phyloP scores from a whole-genome alignment of 2,329 filamentous ascomycete species.

The Chaetomiaceae sp. region DNA sequence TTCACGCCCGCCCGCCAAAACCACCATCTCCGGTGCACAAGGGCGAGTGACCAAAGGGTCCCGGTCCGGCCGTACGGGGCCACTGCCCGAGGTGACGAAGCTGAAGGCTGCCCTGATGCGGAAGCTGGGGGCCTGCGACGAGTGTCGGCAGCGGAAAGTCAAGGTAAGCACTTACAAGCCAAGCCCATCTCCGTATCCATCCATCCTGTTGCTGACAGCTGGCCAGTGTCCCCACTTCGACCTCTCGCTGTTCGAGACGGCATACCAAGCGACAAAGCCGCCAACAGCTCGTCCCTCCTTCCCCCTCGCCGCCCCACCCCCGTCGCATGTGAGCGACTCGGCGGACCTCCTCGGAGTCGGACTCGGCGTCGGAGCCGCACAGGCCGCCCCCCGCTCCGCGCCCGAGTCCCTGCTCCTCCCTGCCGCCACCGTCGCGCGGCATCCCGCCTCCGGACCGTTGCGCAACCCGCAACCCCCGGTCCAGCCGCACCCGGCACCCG shows the following conservation, averaged over 20 bases:
- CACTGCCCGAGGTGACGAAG: slow-evolving; percentile 12
- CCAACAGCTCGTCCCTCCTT: no score
- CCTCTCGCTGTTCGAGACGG: slow-evolving; percentile 14
- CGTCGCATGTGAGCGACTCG: neutral
- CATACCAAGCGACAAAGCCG: slow-evolving; percentile 13
- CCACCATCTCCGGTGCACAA: slow-evolving; percentile 12
- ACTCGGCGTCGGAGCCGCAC: neutral
- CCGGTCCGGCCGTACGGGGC: slow-evolving; percentile 15
- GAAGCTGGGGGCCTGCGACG: slow-evolving; percentile 22
- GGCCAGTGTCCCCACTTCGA: slow-evolving; percentile 25
- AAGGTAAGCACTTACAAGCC: slow-evolving; percentile 11
- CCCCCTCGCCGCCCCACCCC: neutral
- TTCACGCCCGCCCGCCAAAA: no score
- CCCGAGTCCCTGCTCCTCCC: no score
- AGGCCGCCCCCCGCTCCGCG: no score
- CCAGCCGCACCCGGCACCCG: no score
- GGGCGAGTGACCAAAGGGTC: slow-evolving; percentile 4
- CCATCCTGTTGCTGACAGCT: slow-evolving; percentile 2
- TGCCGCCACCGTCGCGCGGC: no score
- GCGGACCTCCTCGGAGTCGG: slow-evolving; percentile 16
- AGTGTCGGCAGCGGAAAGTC: slow-evolving; percentile 24
- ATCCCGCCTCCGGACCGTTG: no score
- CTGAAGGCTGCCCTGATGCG: slow-evolving; percentile 24
- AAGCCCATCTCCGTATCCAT: neutral
- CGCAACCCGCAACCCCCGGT: no score